Conservation (phyloP, 2,329 filamentous ascomycete genomes). For the Dissoconium aciculare region DNA sequence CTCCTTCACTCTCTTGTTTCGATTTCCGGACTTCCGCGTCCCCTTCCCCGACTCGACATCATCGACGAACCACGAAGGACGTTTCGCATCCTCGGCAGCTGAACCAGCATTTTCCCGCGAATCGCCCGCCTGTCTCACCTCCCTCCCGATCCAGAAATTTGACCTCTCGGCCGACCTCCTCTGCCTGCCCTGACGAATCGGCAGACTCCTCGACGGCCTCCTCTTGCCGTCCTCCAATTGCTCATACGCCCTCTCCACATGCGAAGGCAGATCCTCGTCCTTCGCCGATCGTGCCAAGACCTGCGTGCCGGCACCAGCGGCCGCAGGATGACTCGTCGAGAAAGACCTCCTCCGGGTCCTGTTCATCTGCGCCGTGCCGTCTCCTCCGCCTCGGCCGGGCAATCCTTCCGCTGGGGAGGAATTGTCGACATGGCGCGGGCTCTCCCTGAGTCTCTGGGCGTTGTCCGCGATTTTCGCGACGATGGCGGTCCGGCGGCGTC, state of each 20-base stretch:
- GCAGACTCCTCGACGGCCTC: too few relatives aligned
- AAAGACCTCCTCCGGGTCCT: too few relatives aligned
- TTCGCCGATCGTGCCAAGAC: neutral
- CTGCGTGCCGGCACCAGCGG: too few relatives aligned
- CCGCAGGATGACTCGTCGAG: too few relatives aligned
- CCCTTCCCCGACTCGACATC: too few relatives aligned
- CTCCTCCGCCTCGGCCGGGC: too few relatives aligned
- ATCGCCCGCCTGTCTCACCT: neutral
- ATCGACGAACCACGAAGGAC: too few relatives aligned
- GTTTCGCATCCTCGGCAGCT: neutral
- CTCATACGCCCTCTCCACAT: constrained; percentile 17
- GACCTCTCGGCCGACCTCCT: too few relatives aligned
- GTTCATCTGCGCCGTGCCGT: too few relatives aligned
- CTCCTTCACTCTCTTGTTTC: too few relatives aligned
- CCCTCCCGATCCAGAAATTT: neutral
- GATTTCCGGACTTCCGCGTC: too few relatives aligned
- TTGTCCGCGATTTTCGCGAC: constrained; percentile 25
- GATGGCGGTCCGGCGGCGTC: constrained; percentile 20
- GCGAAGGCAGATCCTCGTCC: constrained; percentile 16
- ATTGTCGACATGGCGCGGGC: constrained; percentile 18
- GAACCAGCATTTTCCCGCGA: neutral
- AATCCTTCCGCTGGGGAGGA: constrained; percentile 7
- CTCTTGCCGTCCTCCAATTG: constrained; percentile 7
- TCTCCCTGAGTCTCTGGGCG: constrained; percentile 19
- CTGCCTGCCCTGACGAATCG: too few relatives aligned